Conservation (phyloP, 495 filamentous ascomycete species). For the Xylaria curta region DNA sequence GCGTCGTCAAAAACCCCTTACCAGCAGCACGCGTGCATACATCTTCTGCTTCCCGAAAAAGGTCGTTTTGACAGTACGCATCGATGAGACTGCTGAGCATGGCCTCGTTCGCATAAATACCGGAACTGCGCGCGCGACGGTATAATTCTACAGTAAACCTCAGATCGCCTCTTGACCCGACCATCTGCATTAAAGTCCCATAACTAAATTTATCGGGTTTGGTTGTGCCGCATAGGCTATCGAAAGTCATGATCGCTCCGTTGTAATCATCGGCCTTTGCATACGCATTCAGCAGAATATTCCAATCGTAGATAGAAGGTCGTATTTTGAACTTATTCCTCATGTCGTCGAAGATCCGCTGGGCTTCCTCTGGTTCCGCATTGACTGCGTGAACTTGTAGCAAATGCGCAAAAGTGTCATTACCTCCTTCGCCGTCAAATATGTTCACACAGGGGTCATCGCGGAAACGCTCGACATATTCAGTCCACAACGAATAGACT, state of each 20-base stretch:
- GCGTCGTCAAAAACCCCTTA: slow-evolving; percentile 54
- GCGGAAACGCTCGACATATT: slow-evolving; percentile 47
- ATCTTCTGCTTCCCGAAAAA: slow-evolving; percentile 64
- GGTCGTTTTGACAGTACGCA: slow-evolving; percentile 70
- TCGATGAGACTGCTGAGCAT: slow-evolving; percentile 71
- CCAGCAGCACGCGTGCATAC: slow-evolving; percentile 54
- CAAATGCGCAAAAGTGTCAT: slow-evolving; percentile 53
- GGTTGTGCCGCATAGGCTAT: slow-evolving; percentile 56
- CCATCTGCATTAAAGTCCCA: slow-evolving; percentile 73
- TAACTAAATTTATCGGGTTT: slow-evolving; percentile 68
- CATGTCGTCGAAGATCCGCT: slow-evolving; percentile 65
- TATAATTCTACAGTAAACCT: slow-evolving; percentile 69
- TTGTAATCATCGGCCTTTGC: slow-evolving; percentile 67
- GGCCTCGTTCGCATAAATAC: slow-evolving; percentile 34
- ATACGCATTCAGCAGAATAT: slow-evolving; percentile 78
- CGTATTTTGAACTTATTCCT: slow-evolving; percentile 56
- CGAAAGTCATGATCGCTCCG: slow-evolving; percentile 65
- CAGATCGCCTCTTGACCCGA: slow-evolving; percentile 75
- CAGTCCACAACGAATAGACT: slow-evolving; percentile 62
- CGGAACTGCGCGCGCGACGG: slow-evolving; percentile 53
- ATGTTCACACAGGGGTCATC: slow-evolving; percentile 39
- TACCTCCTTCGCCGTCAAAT: slow-evolving; percentile 29
- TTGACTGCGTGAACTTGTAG: slow-evolving; percentile 70
- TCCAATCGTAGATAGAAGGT: slow-evolving; percentile 68
- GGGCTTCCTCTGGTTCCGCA: slow-evolving; percentile 64